Conservation (phyloP, 352 stramenopile species). For the Globisporangium mamillatum region DNA sequence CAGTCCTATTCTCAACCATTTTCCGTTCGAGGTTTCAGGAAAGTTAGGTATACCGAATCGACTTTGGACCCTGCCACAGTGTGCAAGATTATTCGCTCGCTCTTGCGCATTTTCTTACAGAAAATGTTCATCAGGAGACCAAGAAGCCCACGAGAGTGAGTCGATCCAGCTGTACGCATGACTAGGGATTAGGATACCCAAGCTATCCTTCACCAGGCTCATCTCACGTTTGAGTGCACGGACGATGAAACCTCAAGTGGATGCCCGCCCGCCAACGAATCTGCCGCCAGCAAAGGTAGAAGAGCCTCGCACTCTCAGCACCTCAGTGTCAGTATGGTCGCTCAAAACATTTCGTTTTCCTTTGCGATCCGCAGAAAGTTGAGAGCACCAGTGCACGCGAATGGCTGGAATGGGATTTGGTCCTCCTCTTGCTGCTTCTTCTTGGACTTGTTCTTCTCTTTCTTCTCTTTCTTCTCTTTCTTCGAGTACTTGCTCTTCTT, state of each 20-base stretch:
- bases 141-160: not conserved
- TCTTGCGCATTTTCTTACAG: not conserved
- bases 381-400: constrained; percentile 64
- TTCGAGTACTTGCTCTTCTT: constrained; percentile 8
- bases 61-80: not conserved
- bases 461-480: constrained; percentile 21
- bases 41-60: not conserved
- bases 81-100: not conserved
- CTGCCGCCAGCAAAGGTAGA: not conserved
- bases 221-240: not conserved
- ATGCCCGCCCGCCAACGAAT: not conserved
- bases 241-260: not conserved
- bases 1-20: not conserved
- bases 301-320: not conserved
- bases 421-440: constrained; percentile 29
- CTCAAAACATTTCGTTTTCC: constrained; percentile 74
- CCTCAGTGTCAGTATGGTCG: not conserved
- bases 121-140: not conserved
- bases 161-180: not conserved
- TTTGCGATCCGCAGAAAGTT: constrained; percentile 59
- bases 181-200: not conserved
- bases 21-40: not conserved
- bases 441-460: constrained; percentile 18
- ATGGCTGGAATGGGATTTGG: constrained; percentile 43
- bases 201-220: not conserved